Evolutionary conservation across 2,329 filamentous ascomycete genomes (phyloP), one percentile per base, ranked within the genome.

Genomic region (Monosporascus sp.): DNA sequence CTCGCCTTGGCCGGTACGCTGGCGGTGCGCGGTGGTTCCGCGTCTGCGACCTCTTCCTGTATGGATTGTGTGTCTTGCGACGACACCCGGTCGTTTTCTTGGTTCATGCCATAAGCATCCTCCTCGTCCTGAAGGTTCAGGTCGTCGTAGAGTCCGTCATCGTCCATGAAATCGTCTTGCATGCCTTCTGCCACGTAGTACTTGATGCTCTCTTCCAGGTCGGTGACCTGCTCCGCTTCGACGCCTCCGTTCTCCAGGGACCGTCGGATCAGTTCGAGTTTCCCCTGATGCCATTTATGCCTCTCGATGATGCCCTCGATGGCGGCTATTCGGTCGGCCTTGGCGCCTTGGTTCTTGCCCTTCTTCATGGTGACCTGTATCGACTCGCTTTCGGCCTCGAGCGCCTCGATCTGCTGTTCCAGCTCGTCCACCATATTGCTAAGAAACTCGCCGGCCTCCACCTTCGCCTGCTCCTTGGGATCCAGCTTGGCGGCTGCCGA

Each of bases 271-370:
- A 97, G 79, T 73, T 99, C 94, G 58, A 99, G 79, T 69, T 96
- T 96, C 59, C 85, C 84, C 67, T 96, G 89, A 69, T 99, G 94
- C 89, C 90, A 97, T 73, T 96, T 97, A 77, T 97, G 93, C 63
- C 88, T 85, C 70, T 99, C 94, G 62, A 92, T 90, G 64, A 87
- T 79, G 56, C 82, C 78, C 65, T 96, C 88, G 60, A 99, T 87
- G 68, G 94, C 88, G 51, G 90, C 84, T 76, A 97, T 86, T 55
- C 93, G 86, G 60, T 96, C 93, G 3, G 89, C 86, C 72, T 95
- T 97, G 60, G 82, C 79, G 45, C 77, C 80, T 62, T 95, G 89
- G 70, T 88, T 90, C 77, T 97, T 97, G 66, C 91, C 89, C 77
- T 96, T 97, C 78, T 97, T 97, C 78, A 95, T 85, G 24, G 87